These are phyloP conservation scores for Tylopilus sp. DNA, from an alignment of 768 basidiomycete species.

Conservation along the genomic window DNA sequence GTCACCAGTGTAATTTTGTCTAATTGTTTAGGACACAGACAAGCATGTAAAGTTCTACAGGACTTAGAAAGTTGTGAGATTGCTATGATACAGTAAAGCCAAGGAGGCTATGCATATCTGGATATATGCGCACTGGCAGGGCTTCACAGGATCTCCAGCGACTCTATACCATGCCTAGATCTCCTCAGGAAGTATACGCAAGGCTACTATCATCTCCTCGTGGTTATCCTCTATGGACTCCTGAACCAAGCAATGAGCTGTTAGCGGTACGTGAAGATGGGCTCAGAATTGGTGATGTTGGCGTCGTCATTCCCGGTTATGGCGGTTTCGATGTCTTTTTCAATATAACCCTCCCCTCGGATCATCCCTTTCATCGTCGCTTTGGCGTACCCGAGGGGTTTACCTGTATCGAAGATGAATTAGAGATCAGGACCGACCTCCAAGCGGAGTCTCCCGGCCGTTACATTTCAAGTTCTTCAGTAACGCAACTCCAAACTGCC, in stretches of 20 bases:
- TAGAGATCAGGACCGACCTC: neutral
- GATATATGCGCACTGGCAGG: too few relatives aligned
- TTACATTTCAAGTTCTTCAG: conserved; percentile 3
- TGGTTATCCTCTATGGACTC: conserved; percentile 35
- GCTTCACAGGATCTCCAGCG: too few relatives aligned
- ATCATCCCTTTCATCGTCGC: conserved; percentile 20
- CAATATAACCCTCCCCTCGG: conserved; percentile 33
- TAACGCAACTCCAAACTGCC: neutral
- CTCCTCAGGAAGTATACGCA: conserved; percentile 18
- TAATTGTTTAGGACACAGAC: too few relatives aligned
- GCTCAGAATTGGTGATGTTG: conserved; percentile 36
- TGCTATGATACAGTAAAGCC: too few relatives aligned
- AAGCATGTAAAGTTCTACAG: too few relatives aligned
- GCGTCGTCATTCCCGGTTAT: conserved; percentile 26
- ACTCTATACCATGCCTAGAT: neutral
- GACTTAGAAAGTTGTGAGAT: too few relatives aligned
- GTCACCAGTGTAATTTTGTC: too few relatives aligned
- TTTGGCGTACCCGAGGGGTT: neutral
- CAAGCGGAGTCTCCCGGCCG: conserved; percentile 9
- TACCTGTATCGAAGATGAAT: conserved; percentile 2
- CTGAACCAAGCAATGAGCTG: conserved; percentile 23
- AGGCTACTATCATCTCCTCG: conserved; percentile 10
- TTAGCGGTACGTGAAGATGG: conserved; percentile 23
- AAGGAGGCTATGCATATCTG: too few relatives aligned
- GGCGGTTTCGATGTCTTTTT: conserved; percentile 38